Base-by-base conservation (phyloP, 1,139 yeast genomes). In the Yamadazyma atmosphaerica region DNA sequence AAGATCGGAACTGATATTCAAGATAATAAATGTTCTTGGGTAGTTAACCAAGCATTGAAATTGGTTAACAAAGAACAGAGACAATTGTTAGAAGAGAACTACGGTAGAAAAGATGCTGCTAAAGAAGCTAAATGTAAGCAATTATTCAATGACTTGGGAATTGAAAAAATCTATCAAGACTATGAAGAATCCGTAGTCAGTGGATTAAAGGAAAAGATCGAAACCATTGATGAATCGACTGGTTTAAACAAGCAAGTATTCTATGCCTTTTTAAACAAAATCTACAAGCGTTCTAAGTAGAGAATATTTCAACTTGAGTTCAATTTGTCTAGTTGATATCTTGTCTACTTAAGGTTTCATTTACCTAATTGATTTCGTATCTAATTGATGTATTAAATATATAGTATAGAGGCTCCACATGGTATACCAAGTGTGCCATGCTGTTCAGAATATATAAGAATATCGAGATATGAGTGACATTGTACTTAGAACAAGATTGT, bases 11-110 rank as follows among this genome's bases (percentile, higher is more conserved):
- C 98, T 43, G 99, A 94, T 63, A 94, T 94, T 58, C 87, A 87
- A 70, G 99, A 94, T 65, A 94, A 94, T 78, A 94, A 94, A 69
- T 94, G 98, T 66, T 86, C 97, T 34, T 94, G 99, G 99, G 83
- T 94, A 44, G 79, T 94, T 55, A 92, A 92, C 74, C 87, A 88
- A 56, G 98, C 98, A 7, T 77, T 94, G 54, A 77, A 84, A 61
- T 72, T 82, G 52, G 94, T 81, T 37, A 74, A 79, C 23, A 79
- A 88, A 35, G 94, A 82, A 50, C 98, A 94, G 70, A 84, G 98
- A 63, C 63, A 74, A 54, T 48, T 85, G 8, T 77, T 94, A 50
- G 98, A 92, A 57, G 81, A 76, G 34, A 87, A 92, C 72, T 94
- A 94, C 61, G 99, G 98, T 52, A 74, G 79, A 56, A 90, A 89